Evolutionary conservation across 768 basidiomycete genomes (phyloP).

Genomic region (Hypsizygus marmoreus): DNA sequence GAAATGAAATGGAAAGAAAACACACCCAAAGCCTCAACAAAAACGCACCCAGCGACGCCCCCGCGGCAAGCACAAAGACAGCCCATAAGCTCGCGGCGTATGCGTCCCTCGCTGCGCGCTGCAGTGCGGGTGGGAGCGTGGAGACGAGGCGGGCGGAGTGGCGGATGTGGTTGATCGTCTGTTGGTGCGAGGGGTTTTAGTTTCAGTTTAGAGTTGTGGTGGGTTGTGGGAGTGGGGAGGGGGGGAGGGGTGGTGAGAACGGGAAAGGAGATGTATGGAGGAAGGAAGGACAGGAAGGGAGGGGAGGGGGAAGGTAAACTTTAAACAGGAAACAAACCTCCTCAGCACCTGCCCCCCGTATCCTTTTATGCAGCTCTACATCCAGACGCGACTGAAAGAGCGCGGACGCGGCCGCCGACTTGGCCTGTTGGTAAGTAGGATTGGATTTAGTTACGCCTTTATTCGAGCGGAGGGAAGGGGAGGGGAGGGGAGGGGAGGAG

Average conservation of each 20-base stretch:
- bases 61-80: slow-evolving; percentile 57
- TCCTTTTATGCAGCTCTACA: slow-evolving; percentile 44
- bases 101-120: slow-evolving; percentile 51
- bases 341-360: slow-evolving; percentile 43
- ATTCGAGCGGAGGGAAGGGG: too few relatives aligned
- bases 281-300: background rate
- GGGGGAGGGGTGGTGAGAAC: background rate
- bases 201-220: too few relatives aligned
- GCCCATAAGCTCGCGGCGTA: slow-evolving; percentile 52
- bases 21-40: slow-evolving; percentile 52
- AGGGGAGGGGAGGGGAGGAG: too few relatives aligned
- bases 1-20: slow-evolving; percentile 38
- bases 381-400: slow-evolving; percentile 57
- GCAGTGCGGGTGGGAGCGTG: slow-evolving; percentile 46
- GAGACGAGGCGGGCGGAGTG: slow-evolving; percentile 53
- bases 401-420: slow-evolving; percentile 61
- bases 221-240: too few relatives aligned
- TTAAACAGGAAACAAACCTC: slow-evolving; percentile 33
- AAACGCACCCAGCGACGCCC: slow-evolving; percentile 49
- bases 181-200: too few relatives aligned
- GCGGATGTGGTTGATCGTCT: slow-evolving; percentile 56
- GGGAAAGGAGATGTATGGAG: background rate
- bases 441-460: background rate
- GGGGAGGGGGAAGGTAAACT: background rate
- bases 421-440: slow-evolving; percentile 39